Evolutionary conservation across 2,329 filamentous ascomycete species (phyloP).

Genomic region (Orbilia quercus): DNA sequence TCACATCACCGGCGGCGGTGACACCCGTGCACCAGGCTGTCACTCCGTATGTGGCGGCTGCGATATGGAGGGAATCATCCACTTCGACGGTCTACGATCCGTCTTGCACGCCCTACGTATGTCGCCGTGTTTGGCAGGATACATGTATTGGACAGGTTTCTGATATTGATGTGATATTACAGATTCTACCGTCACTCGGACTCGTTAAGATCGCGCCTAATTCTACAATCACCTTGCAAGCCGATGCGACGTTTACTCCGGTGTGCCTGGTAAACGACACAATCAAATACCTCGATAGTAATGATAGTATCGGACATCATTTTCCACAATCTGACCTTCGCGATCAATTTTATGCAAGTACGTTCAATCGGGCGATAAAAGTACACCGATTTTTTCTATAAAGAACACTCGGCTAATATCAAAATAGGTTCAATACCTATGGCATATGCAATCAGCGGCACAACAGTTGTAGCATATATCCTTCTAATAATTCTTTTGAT

Average conservation of each 20-base stretch:
- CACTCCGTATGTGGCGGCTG: constrained; percentile 36
- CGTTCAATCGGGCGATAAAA: not conserved
- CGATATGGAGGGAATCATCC: constrained; percentile 53
- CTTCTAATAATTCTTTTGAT: constrained; percentile 94
- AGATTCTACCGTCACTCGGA: constrained; percentile 65
- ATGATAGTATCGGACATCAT: constrained; percentile 61
- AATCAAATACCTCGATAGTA: constrained; percentile 64
- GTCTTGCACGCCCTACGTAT: constrained; percentile 58
- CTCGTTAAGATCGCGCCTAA: constrained; percentile 68
- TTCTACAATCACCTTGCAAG: constrained; percentile 70
- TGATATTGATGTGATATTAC: constrained; percentile 61
- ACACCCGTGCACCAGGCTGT: constrained; percentile 3
- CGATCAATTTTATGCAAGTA: constrained; percentile 90
- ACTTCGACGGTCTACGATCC: constrained; percentile 33
- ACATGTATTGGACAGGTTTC: constrained; percentile 60
- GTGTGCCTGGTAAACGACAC: constrained; percentile 66
- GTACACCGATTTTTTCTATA: not conserved
- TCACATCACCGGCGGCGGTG: constrained; percentile 14
- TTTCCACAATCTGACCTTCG: constrained; percentile 73
- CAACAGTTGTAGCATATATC: constrained; percentile 90
- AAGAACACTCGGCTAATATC: constrained; percentile 3
- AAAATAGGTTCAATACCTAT: constrained; percentile 77
- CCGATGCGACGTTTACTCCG: constrained; percentile 71
- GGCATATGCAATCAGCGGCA: constrained; percentile 89
- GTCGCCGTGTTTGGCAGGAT: not conserved